phyloP scores from a whole-genome alignment of 805 yeast species.

The Ogataea methylovora region DNA sequence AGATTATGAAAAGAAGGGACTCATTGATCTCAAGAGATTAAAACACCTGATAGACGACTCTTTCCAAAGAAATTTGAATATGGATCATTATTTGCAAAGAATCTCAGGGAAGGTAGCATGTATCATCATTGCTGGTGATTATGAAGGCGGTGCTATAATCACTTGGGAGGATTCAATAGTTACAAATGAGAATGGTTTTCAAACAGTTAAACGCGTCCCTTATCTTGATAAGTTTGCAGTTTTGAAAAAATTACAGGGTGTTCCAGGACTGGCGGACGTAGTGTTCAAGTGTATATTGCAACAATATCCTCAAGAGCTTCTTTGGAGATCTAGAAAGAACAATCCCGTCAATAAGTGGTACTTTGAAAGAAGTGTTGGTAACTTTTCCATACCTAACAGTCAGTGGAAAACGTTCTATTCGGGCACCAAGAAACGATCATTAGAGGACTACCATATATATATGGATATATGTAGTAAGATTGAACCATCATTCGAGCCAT shows the following conservation, averaged over 20 bases:
- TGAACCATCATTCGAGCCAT: conserved; percentile 46
- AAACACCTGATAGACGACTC: conserved; percentile 67
- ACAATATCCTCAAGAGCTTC: conserved; percentile 61
- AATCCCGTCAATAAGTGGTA: conserved; percentile 98
- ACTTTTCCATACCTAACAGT: conserved; percentile 36
- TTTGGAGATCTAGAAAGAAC: conserved; percentile 83
- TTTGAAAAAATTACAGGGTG: conserved; percentile 73
- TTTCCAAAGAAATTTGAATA: conserved; percentile 61
- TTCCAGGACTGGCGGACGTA: conserved; percentile 89
- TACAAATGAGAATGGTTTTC: conserved; percentile 4
- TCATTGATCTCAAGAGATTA: conserved; percentile 50
- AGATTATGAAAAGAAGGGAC: conserved; percentile 27
- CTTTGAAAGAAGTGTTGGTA: conserved; percentile 82
- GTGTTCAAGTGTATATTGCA: conserved; percentile 73
- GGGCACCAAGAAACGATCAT: conserved; percentile 24
- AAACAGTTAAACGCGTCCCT: conserved; percentile 38
- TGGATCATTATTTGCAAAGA: conserved; percentile 58
- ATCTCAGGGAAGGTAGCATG: conserved; percentile 64
- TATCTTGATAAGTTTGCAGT: conserved; percentile 95
- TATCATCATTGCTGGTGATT: conserved; percentile 82
- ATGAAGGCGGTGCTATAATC: conserved; percentile 90
- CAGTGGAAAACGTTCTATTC: conserved; percentile 35
- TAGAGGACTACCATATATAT: conserved; percentile 38
- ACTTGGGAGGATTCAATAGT: conserved; percentile 55
- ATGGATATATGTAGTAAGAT: conserved; percentile 47